phyloP scores from a whole-genome alignment of 2,329 filamentous ascomycete genomes.

The Colletotrichum endophyticum region DNA sequence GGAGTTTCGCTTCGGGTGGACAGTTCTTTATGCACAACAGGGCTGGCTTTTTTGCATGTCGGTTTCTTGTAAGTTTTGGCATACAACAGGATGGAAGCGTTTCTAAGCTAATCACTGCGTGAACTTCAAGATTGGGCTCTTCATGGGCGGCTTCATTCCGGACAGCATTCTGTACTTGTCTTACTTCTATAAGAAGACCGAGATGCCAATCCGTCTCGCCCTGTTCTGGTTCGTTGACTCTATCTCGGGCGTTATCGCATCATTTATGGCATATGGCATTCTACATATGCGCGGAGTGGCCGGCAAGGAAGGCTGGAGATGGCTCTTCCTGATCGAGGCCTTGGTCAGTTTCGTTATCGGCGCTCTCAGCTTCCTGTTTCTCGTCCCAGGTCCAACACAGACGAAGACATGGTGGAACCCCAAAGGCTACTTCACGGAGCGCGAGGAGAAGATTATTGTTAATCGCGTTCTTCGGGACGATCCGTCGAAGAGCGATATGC shows the following conservation, averaged over 20 bases:
- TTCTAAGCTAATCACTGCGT: neutral
- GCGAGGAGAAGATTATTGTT: constrained; percentile 61
- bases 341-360: constrained; percentile 14
- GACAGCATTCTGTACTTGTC: constrained; percentile 47
- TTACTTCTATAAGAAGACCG: constrained; percentile 47
- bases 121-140: constrained; percentile 29
- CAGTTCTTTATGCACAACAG: constrained; percentile 41
- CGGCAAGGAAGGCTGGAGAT: constrained; percentile 44
- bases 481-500: constrained; percentile 61
- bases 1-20: constrained; percentile 53
- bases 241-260: constrained; percentile 41
- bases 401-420: neutral
- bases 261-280: constrained; percentile 42
- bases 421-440: constrained; percentile 59
- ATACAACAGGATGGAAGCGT: neutral
- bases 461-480: constrained; percentile 62
- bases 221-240: constrained; percentile 47
- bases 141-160: constrained; percentile 47
- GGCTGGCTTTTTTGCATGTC: constrained; percentile 33
- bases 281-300: constrained; percentile 42
- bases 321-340: constrained; percentile 60
- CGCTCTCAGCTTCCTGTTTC: neutral
- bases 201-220: constrained; percentile 42
- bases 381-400: constrained; percentile 20
- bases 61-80: constrained; percentile 23